Evolutionary conservation across 2,329 filamentous ascomycete genomes (phyloP).

Genomic region (Arthroderma uncinatum): DNA sequence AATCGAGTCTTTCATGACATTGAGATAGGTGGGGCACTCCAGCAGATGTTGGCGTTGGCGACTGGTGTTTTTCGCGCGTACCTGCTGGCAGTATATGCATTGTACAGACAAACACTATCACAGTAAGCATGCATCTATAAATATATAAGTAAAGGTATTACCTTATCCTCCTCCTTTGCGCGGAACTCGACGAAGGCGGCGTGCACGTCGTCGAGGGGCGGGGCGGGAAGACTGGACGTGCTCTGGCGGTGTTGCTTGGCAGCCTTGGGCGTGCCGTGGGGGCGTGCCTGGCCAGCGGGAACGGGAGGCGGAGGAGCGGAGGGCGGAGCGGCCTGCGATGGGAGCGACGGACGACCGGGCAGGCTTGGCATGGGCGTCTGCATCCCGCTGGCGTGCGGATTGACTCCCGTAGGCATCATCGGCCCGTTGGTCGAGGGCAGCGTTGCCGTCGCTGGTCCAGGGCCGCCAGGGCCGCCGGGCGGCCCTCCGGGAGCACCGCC

Average conservation of each 20-base stretch:
- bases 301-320: slow-evolving; percentile 23
- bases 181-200: slow-evolving; percentile 40
- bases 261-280: slow-evolving; percentile 30
- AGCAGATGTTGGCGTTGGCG: slow-evolving; percentile 40
- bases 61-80: slow-evolving; percentile 42
- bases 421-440: slow-evolving; percentile 34
- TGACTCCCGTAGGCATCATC: slow-evolving; percentile 36
- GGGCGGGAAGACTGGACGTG: slow-evolving; percentile 34
- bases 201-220: slow-evolving; percentile 40
- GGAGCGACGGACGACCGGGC: slow-evolving; percentile 31
- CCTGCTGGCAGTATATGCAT: slow-evolving; percentile 42
- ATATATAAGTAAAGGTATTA: slow-evolving; percentile 11
- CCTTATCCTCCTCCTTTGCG: slow-evolving; percentile 39
- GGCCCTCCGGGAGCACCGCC: slow-evolving; percentile 32
- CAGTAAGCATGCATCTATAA: background rate
- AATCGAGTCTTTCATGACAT: slow-evolving; percentile 43
- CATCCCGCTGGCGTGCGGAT: slow-evolving; percentile 34
- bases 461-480: slow-evolving; percentile 22
- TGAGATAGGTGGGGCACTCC: slow-evolving; percentile 41
- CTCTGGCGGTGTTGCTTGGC: slow-evolving; percentile 26
- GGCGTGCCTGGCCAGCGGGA: slow-evolving; percentile 22
- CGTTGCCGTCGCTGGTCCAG: slow-evolving; percentile 22
- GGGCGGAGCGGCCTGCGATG: slow-evolving; percentile 27
- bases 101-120: slow-evolving; percentile 38
- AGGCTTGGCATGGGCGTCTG: slow-evolving; percentile 33